These are phyloP conservation scores for Hygrocybe coccinea DNA, from an alignment of 768 basidiomycete genomes.

Conservation along the genomic window DNA sequence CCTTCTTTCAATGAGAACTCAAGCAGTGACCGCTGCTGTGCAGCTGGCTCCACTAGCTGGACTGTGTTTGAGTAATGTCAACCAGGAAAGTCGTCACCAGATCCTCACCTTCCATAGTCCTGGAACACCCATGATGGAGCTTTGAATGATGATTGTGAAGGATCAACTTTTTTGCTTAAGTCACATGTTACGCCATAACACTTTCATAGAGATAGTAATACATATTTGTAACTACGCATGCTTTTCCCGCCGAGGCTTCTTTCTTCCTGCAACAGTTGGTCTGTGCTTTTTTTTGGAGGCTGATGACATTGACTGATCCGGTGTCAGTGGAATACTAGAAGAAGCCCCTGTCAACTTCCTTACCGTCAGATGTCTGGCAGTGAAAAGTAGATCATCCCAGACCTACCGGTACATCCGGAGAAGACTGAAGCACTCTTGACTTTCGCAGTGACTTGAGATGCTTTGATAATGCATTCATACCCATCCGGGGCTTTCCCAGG, in stretches of 20 bases:
- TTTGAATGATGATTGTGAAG: too few relatives aligned
- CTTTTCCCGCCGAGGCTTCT: background rate
- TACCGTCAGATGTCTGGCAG: too few relatives aligned
- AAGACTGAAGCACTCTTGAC: background rate
- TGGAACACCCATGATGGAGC: constrained; percentile 4
- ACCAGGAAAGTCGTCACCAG: background rate
- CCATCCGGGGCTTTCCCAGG: background rate
- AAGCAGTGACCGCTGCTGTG: background rate
- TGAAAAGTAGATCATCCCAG: too few relatives aligned
- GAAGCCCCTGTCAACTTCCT: too few relatives aligned
- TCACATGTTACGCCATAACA: too few relatives aligned
- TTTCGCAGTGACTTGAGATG: background rate
- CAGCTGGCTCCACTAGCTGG: constrained; percentile 1
- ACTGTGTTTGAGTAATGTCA: background rate
- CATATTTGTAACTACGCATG: too few relatives aligned
- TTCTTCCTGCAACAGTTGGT: background rate
- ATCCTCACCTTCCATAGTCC: constrained; percentile 7
- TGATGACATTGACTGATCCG: background rate
- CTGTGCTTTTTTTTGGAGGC: background rate
- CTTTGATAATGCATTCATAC: background rate
- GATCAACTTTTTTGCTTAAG: too few relatives aligned
- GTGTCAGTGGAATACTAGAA: background rate
- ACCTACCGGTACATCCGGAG: background rate
- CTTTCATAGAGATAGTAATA: too few relatives aligned
- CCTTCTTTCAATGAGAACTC: constrained; percentile 3